These are phyloP conservation scores for Allantophomopsis cytisporea DNA, from an alignment of 2,329 filamentous ascomycete species.

Conservation along the genomic window DNA sequence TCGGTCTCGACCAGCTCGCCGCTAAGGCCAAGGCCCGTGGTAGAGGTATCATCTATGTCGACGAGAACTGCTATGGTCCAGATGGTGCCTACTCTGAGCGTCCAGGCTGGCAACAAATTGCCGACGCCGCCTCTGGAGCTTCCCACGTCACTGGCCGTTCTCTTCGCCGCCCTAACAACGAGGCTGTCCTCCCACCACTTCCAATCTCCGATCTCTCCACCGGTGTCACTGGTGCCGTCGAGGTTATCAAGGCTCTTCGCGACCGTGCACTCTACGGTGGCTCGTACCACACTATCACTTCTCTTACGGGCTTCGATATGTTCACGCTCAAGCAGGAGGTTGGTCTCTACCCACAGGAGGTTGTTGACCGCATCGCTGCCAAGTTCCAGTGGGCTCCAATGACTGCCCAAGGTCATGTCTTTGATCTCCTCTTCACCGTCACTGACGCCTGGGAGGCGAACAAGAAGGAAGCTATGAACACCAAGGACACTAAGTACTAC, in stretches of 20 bases:
- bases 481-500: too few species aligned
- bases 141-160: conserved; percentile 43
- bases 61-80: conserved; percentile 60
- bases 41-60: conserved; percentile 53
- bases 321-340: conserved; percentile 37
- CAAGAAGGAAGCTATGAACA: too few species aligned
- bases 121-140: conserved; percentile 47
- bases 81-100: conserved; percentile 47
- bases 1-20: conserved; percentile 39
- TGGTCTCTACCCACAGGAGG: conserved; percentile 35
- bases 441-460: too few species aligned
- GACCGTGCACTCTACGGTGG: conserved; percentile 46
- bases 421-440: too few species aligned
- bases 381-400: too few species aligned
- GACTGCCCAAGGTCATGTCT: too few species aligned
- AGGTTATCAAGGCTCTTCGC: conserved; percentile 47
- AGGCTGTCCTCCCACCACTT: conserved; percentile 49
- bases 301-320: conserved; percentile 51
- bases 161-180: conserved; percentile 32
- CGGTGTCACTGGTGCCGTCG: conserved; percentile 54
- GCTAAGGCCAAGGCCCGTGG: conserved; percentile 37
- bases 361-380: conserved; percentile 23
- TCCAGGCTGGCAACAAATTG: conserved; percentile 61
- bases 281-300: conserved; percentile 47
- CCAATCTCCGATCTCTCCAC: conserved; percentile 53